These are phyloP conservation scores for Flaveria robusta DNA, from an alignment of 129 eudicot genomes.

Conservation along the genomic window DNA sequence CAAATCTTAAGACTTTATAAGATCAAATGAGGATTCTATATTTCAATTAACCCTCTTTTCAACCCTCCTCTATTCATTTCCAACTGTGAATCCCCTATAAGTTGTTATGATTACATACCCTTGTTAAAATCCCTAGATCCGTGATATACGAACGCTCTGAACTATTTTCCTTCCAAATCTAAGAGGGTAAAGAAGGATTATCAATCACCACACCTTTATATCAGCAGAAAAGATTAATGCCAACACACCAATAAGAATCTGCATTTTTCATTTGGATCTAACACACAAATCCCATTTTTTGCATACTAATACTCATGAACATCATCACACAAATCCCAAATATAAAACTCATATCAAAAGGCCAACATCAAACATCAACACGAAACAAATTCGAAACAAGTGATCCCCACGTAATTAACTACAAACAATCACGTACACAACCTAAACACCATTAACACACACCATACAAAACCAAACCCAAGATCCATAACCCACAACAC, in stretches of 20 bases:
- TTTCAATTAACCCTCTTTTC: conserved; percentile 4
- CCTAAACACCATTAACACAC: background rate
- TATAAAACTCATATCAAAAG: conserved; percentile 26
- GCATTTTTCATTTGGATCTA: conserved; percentile 23
- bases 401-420: conserved; percentile 4
- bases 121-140: background rate
- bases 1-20: conserved; percentile 2
- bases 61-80: background rate
- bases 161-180: background rate
- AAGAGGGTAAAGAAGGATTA: background rate
- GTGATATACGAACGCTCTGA: background rate
- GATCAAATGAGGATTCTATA: conserved; percentile 2
- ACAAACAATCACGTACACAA: conserved; percentile 9
- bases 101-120: background rate
- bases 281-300: background rate
- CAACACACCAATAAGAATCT: conserved; percentile 12
- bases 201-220: background rate
- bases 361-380: conserved; percentile 13
- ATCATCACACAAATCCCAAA: conserved; percentile 19
- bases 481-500: conserved; percentile 28
- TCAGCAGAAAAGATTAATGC: conserved; percentile 8
- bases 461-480: conserved; percentile 6
- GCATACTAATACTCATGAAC: conserved; percentile 4
- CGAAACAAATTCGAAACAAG: background rate
- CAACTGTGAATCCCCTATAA: background rate